Conservation (phyloP, 768 basidiomycete species). For the Termitomyces sp. region DNA sequence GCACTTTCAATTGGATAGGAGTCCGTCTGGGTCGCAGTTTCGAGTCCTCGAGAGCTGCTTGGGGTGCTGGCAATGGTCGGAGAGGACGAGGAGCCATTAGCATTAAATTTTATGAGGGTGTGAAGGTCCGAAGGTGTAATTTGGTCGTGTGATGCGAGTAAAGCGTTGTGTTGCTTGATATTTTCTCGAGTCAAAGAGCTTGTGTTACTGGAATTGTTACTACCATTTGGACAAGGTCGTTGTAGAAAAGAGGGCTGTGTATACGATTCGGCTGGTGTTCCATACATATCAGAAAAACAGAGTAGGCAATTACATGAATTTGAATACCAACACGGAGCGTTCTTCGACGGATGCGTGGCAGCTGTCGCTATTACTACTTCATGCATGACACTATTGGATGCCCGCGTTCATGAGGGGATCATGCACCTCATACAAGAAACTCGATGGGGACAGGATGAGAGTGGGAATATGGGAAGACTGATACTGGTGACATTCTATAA, state of each 20-base stretch:
- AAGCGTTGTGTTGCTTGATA: conserved; percentile 13
- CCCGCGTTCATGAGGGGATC: neutral
- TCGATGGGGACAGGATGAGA: neutral
- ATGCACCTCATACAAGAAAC: neutral
- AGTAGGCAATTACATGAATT: neutral
- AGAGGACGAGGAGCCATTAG: conserved; percentile 10
- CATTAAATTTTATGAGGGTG: conserved; percentile 2
- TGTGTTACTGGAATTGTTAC: conserved; percentile 5
- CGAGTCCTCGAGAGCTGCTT: conserved; percentile 21
- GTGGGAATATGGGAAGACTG: neutral
- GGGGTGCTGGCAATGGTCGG: conserved; percentile 14
- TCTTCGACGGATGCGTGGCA: neutral
- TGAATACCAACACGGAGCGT: conserved; percentile 8
- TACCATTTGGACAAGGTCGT: conserved; percentile 3
- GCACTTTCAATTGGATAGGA: conserved; percentile 7
- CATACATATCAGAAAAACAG: neutral
- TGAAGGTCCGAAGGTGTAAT: neutral
- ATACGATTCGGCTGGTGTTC: neutral
- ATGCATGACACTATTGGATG: conserved; percentile 1
- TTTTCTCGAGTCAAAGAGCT: conserved; percentile 19
- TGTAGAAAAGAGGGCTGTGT: neutral
- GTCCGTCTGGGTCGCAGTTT: conserved; percentile 17
- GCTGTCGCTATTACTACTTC: neutral
- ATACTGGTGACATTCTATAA: conserved; percentile 7
- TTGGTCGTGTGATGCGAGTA: conserved; percentile 12